A percentile compares a stretch with the other conserved stretches of the same genome.
phyloP scores from a whole-genome alignment of 176 grass and related monocot genomes.

The Bromus sterilis region DNA sequence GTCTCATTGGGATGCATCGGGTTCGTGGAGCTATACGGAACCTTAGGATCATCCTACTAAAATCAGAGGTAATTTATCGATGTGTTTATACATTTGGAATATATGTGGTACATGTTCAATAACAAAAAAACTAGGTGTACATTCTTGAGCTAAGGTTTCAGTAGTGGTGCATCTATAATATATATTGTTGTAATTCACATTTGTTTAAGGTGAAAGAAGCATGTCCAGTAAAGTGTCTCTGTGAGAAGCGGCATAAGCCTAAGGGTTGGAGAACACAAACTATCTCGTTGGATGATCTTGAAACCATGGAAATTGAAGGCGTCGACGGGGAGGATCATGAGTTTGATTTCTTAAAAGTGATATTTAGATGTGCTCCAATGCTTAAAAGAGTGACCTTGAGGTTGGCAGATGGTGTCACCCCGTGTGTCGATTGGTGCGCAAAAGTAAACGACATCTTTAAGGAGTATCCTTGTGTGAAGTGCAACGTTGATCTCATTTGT shows the following conservation, averaged over 20 bases:
- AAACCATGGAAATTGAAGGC: background rate
- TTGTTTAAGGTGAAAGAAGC: background rate
- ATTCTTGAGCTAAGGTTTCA: background rate
- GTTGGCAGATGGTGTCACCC: no score
- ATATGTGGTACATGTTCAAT: background rate
- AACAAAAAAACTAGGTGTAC: background rate
- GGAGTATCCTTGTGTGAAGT: background rate
- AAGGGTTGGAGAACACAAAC: background rate
- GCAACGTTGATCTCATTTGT: background rate
- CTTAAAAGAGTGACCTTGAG: background rate
- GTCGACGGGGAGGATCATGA: background rate
- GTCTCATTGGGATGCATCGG: no score
- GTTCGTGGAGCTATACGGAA: background rate
- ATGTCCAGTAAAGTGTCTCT: background rate
- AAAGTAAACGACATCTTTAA: background rate
- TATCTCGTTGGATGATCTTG: background rate
- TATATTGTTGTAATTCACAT: background rate
- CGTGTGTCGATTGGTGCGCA: background rate
- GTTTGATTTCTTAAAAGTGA: background rate
- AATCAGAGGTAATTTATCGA: background rate
- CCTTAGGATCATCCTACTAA: background rate
- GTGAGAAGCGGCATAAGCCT: background rate
- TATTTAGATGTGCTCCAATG: background rate
- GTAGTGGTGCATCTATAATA: background rate
- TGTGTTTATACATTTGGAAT: background rate